These are phyloP conservation scores for Aspergillus japonicus DNA, from an alignment of 2,329 filamentous ascomycete genomes.

Conservation along the genomic window DNA sequence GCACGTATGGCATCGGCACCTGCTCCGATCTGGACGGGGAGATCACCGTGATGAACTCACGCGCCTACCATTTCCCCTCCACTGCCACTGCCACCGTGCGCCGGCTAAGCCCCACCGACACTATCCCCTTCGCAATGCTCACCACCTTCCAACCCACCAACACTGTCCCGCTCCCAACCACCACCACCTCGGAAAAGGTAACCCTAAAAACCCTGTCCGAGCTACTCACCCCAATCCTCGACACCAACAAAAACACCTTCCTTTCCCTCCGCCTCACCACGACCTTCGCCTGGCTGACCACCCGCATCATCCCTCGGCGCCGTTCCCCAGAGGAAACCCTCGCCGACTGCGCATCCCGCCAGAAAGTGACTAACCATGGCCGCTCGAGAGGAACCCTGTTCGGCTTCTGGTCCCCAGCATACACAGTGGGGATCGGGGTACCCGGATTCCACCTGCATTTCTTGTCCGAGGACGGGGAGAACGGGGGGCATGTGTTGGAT, in stretches of 20 bases:
- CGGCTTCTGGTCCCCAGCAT: constrained; percentile 43
- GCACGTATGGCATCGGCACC: constrained; percentile 47
- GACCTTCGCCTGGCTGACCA: background rate
- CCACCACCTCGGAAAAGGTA: background rate
- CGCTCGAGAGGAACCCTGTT: constrained; percentile 42
- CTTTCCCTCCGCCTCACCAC: constrained; percentile 10
- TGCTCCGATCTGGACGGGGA: constrained; percentile 47
- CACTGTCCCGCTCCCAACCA: constrained; percentile 7
- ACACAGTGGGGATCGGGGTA: constrained; percentile 43
- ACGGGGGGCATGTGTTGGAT: constrained; percentile 34
- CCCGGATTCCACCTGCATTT: constrained; percentile 47
- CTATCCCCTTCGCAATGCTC: constrained; percentile 41
- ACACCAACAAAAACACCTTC: constrained; percentile 9
- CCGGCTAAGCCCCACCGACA: constrained; percentile 32
- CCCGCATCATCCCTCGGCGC: constrained; percentile 10
- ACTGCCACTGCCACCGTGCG: constrained; percentile 30
- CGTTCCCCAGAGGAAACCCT: constrained; percentile 1
- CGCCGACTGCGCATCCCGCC: constrained; percentile 22
- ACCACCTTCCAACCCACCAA: constrained; percentile 31
- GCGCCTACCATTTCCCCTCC: constrained; percentile 43
- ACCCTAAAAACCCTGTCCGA: background rate
- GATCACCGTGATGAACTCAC: constrained; percentile 43
- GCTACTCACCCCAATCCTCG: constrained; percentile 4
- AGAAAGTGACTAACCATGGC: constrained; percentile 32
- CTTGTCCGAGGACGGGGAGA: constrained; percentile 34